Percentiles rank a stretch among this genome's conserved stretches.
Conservation (phyloP, 169 alveolate species). For the Blepharisma undulans region DNA sequence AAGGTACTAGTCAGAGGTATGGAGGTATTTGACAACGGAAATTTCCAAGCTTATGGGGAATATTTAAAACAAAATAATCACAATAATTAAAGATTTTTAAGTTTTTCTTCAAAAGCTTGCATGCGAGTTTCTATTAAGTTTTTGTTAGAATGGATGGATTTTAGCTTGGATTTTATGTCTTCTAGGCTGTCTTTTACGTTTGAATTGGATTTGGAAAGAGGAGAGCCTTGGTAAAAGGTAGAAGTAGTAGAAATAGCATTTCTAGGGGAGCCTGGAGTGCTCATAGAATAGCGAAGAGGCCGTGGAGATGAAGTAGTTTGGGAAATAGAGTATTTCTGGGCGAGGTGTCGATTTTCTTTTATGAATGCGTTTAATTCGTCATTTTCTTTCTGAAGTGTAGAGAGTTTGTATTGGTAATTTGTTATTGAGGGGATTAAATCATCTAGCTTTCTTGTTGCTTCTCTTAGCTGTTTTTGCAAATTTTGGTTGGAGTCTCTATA, state of each 20-base stretch:
- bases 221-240: background rate
- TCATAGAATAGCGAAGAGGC: background rate
- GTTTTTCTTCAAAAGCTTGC: background rate
- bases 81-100: background rate
- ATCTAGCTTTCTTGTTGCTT: background rate
- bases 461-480: background rate
- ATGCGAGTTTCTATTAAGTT: background rate
- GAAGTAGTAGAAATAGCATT: background rate
- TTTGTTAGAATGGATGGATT: background rate
- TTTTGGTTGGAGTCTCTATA: background rate
- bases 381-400: background rate
- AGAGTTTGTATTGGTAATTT: background rate
- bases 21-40: background rate
- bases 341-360: background rate
- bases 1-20: constrained; percentile 21
- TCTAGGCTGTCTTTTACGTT: background rate
- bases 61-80: background rate
- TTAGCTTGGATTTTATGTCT: background rate
- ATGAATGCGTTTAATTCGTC: background rate
- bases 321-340: background rate
- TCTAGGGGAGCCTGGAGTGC: background rate
- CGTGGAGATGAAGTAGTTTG: background rate
- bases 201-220: background rate
- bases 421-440: background rate
- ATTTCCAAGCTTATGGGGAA: constrained; percentile 10